These are phyloP conservation scores for Potentilla sterilis DNA, from an alignment of 306 rosid genomes.

Conservation along the genomic window DNA sequence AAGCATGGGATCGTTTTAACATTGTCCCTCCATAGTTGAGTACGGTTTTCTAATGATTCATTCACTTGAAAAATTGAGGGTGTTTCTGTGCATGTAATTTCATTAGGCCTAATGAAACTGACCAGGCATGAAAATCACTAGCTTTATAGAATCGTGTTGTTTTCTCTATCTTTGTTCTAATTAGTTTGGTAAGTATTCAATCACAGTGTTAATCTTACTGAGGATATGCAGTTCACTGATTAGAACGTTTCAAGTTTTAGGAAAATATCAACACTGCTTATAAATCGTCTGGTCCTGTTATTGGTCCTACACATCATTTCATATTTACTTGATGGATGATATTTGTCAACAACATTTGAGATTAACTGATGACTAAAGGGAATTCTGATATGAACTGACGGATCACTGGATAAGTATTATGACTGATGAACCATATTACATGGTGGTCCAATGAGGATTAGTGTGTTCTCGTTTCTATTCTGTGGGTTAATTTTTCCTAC, in stretches of 20 bases:
- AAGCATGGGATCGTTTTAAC: conserved; percentile 7
- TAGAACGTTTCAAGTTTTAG: not conserved
- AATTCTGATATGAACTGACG: not conserved
- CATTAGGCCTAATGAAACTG: conserved; percentile 15
- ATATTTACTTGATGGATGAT: too few species aligned
- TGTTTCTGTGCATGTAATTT: not conserved
- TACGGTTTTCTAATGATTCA: conserved; percentile 10
- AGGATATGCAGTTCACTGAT: not conserved
- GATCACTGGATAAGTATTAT: not conserved
- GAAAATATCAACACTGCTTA: too few species aligned
- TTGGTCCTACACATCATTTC: too few species aligned
- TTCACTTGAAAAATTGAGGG: not conserved
- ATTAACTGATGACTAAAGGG: too few species aligned
- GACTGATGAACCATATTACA: not conserved
- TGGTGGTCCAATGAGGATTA: not conserved
- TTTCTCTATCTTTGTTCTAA: not conserved
- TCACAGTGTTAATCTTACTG: not conserved
- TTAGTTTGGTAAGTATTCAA: conserved; percentile 29
- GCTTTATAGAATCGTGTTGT: not conserved
- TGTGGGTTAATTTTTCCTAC: not conserved
- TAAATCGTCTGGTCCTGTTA: too few species aligned
- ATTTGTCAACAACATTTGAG: too few species aligned
- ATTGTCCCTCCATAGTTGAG: not conserved
- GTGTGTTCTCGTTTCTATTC: not conserved
- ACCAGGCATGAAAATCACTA: conserved; percentile 14